Percentiles rank a stretch among this genome's conserved stretches.
These are phyloP conservation scores for Serendipita sp. DNA, from an alignment of 768 basidiomycete species.

Conservation along the genomic window DNA sequence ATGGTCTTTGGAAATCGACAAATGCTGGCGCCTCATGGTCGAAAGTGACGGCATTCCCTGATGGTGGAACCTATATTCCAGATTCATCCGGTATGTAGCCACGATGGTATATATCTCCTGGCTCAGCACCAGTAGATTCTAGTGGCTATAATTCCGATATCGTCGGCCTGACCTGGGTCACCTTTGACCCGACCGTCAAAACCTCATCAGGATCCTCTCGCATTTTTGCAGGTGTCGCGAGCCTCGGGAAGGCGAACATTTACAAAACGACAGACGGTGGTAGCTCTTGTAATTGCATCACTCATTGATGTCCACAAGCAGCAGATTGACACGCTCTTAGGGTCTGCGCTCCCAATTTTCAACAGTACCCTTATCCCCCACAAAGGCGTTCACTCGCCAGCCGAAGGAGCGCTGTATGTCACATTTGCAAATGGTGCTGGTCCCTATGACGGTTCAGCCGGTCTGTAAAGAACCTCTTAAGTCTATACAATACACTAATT, in stretches of 20 bases:
- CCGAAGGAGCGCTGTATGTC: conserved; percentile 41
- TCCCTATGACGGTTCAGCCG: conserved; percentile 45
- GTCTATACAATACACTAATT: too few relatives aligned
- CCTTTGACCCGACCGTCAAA: conserved; percentile 29
- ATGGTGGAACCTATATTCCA: conserved; percentile 27
- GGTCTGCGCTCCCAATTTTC: conserved; percentile 39
- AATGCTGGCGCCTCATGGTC: conserved; percentile 43
- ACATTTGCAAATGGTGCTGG: conserved; percentile 49
- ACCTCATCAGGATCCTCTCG: conserved; percentile 38
- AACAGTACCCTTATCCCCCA: conserved; percentile 45
- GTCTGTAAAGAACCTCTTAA: conserved; percentile 21
- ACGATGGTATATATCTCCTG: background rate
- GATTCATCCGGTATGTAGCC: background rate
- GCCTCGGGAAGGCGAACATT: conserved; percentile 35
- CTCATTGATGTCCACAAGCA: too few relatives aligned
- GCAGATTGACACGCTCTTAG: conserved; percentile 20
- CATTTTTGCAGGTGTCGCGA: conserved; percentile 55
- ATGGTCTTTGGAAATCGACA: conserved; percentile 52
- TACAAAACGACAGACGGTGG: conserved; percentile 46
- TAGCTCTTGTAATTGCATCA: conserved; percentile 30
- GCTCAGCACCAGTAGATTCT: background rate
- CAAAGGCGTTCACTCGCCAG: conserved; percentile 50
- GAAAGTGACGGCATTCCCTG: conserved; percentile 41
- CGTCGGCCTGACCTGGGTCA: conserved; percentile 42
- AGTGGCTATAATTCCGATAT: conserved; percentile 23